Evolutionary conservation across 192 early-diverging fungal species (phyloP).

Genomic region (Entomortierella parvispora): DNA sequence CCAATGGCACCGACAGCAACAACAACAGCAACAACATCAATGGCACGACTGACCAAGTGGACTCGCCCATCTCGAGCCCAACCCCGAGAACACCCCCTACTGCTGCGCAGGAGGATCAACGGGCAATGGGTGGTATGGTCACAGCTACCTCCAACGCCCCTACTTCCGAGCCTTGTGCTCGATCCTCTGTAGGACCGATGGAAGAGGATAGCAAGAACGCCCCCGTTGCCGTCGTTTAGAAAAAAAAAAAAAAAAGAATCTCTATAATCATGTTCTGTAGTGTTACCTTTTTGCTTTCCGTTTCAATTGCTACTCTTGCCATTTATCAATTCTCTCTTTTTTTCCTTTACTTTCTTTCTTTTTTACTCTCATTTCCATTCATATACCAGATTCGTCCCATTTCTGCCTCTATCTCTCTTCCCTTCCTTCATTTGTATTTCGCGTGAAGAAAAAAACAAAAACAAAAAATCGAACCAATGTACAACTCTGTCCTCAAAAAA

Average conservation of each 20-base stretch:
- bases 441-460: no score
- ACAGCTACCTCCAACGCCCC: neutral
- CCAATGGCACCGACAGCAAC: conserved; percentile 15
- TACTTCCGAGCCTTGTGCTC: conserved; percentile 23
- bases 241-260: neutral
- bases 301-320: neutral
- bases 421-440: neutral
- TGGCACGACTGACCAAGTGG: conserved; percentile 13
- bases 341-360: neutral
- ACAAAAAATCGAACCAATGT: no score
- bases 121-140: neutral
- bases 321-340: neutral
- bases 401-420: neutral
- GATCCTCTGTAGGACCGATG: conserved; percentile 28
- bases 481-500: no score
- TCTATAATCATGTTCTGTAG: neutral
- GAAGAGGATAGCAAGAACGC: conserved; percentile 36
- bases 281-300: neutral
- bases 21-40: neutral
- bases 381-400: neutral
- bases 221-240: conserved; percentile 28
- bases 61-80: conserved; percentile 41
- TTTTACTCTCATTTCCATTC: neutral
- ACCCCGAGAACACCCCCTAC: conserved; percentile 42
- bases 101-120: conserved; percentile 14